Percentiles rank a stretch among this genome's conserved stretches.
Conservation (phyloP, 176 grass and related monocot species). For the Ampelocalamus luodianensis region DNA sequence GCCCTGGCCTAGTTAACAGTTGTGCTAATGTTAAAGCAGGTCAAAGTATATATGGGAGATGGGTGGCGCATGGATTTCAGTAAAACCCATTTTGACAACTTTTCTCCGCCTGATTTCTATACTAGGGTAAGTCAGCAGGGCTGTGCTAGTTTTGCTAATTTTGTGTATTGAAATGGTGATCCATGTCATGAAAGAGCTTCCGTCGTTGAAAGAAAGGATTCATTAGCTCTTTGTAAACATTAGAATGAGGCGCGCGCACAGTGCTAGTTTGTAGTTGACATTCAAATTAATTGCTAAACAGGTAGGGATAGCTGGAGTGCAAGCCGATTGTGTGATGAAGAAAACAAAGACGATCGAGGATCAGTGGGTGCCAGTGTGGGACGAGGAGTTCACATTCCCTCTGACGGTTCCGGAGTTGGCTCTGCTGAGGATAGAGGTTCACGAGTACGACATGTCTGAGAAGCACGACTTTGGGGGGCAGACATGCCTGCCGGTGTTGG, state of each 20-base stretch:
- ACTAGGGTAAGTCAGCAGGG: constrained; percentile 51
- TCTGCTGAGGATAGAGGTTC: constrained; percentile 66
- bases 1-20: background rate
- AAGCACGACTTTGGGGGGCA: constrained; percentile 80
- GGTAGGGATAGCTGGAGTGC: constrained; percentile 77
- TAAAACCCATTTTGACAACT: constrained; percentile 87
- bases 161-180: background rate
- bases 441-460: constrained; percentile 72
- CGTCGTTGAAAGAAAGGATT: background rate
- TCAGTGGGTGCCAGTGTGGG: constrained; percentile 83
- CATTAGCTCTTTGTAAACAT: background rate
- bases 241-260: too few species aligned
- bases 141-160: background rate
- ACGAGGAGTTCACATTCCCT: constrained; percentile 74
- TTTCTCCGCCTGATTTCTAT: constrained; percentile 92
- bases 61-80: constrained; percentile 95
- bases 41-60: constrained; percentile 96
- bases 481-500: constrained; percentile 66
- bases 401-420: constrained; percentile 76
- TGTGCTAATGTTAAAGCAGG: constrained; percentile 47
- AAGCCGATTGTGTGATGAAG: constrained; percentile 60
- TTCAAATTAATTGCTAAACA: background rate
- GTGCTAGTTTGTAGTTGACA: too few species aligned
- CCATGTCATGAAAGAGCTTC: background rate
- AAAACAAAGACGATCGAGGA: constrained; percentile 67